Conservation (phyloP, 2,329 filamentous ascomycete genomes). For the Cryphonectria japonica region DNA sequence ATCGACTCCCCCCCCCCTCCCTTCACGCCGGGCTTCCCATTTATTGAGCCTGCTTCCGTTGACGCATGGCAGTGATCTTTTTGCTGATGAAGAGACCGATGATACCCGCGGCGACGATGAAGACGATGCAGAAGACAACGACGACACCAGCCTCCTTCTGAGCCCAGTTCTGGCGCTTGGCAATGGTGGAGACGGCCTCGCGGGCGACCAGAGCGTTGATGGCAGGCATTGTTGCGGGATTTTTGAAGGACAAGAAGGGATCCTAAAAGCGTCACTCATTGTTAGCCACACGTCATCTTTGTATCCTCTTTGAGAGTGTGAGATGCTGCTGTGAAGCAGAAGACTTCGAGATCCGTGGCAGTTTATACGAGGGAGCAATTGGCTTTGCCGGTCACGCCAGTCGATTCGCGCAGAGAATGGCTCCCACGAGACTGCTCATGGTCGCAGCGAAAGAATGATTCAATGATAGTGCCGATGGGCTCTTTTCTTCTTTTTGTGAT, state of each 20-base stretch:
- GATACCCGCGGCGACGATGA: conserved; percentile 56
- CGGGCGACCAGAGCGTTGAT: conserved; percentile 40
- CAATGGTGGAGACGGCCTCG: conserved; percentile 45
- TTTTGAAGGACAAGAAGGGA: conserved; percentile 15
- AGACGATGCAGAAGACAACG: conserved; percentile 65
- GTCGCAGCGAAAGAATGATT: not conserved
- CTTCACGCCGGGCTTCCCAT: not conserved
- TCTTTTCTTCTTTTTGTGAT: not conserved
- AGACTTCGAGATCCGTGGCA: not conserved
- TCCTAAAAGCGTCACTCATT: not conserved
- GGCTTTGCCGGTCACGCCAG: conserved; percentile 3
- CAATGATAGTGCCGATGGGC: not conserved
- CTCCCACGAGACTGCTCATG: not conserved
- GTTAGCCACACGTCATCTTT: conserved; percentile 12
- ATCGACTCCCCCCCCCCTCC: not conserved
- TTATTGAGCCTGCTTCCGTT: conserved; percentile 19
- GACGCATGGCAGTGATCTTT: conserved; percentile 38
- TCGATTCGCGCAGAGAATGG: not conserved
- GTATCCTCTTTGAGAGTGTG: not conserved
- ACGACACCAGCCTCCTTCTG: conserved; percentile 61
- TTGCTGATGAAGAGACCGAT: conserved; percentile 50
- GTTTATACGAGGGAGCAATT: conserved; percentile 6
- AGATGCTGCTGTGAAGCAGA: not conserved
- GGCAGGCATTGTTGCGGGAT: conserved; percentile 40
- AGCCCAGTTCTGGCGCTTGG: conserved; percentile 64